phyloP scores from a whole-genome alignment of 441 rosid species.

The Adansonia gregorii region DNA sequence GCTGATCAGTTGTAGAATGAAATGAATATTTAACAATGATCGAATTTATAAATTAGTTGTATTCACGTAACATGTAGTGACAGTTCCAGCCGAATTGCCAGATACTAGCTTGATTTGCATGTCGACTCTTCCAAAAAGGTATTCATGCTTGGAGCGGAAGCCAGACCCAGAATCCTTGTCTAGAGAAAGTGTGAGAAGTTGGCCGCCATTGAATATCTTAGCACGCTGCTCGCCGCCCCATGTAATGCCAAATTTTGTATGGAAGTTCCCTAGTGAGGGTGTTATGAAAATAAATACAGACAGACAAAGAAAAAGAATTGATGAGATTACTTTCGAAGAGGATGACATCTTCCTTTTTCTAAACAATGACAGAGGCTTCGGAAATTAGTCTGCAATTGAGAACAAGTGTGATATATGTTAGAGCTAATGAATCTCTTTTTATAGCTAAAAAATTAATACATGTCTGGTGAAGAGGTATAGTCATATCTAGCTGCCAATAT shows the following conservation, averaged over 20 bases:
- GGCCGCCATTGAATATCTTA: constrained; percentile 12
- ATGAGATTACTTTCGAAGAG: neutral
- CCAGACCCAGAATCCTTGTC: constrained; percentile 30
- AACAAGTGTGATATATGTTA: neutral
- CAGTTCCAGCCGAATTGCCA: constrained; percentile 17
- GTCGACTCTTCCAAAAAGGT: constrained; percentile 19
- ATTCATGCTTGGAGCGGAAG: constrained; percentile 22
- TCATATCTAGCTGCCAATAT: neutral
- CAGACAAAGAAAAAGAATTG: neutral
- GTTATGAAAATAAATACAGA: neutral
- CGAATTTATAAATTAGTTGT: neutral
- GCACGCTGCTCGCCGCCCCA: constrained; percentile 19
- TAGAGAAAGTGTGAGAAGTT: constrained; percentile 10
- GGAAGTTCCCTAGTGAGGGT: neutral
- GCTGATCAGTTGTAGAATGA: no score
- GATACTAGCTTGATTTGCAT: constrained; percentile 26
- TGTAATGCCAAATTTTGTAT: neutral
- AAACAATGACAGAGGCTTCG: neutral
- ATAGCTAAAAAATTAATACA: neutral
- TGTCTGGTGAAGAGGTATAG: neutral
- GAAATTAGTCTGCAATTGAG: neutral
- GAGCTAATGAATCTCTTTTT: neutral
- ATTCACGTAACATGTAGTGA: constrained; percentile 19
- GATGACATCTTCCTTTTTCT: neutral
- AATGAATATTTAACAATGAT: neutral